phyloP scores from a whole-genome alignment of 805 yeast genomes.

The Kuraishia ogatae region DNA sequence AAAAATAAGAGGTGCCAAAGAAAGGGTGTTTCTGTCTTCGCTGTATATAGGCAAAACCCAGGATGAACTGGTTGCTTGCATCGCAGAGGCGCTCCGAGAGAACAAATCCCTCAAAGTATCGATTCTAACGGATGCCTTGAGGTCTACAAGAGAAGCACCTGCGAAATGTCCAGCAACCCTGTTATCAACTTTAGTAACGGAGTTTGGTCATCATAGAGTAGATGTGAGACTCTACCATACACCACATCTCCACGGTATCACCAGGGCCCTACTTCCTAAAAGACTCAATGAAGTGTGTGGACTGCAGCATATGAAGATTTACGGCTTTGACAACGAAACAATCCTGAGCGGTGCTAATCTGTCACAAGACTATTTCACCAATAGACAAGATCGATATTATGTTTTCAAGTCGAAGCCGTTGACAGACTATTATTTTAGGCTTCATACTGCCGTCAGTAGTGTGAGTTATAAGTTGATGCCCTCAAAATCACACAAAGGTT shows the following conservation, averaged over 20 bases:
- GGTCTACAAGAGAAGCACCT: slow-evolving; percentile 94
- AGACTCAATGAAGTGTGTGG: slow-evolving; percentile 85
- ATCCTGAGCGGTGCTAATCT: slow-evolving; percentile 87
- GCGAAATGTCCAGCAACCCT: slow-evolving; percentile 67
- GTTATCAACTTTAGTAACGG: slow-evolving; percentile 54
- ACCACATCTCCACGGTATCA: slow-evolving; percentile 69
- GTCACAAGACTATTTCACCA: slow-evolving; percentile 85
- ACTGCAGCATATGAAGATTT: slow-evolving; percentile 93
- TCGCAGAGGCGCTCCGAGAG: slow-evolving; percentile 47
- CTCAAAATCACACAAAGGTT: slow-evolving; percentile 35
- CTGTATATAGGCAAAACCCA: slow-evolving; percentile 82
- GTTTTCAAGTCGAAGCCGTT: slow-evolving; percentile 49
- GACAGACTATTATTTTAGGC: slow-evolving; percentile 64
- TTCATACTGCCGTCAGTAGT: slow-evolving; percentile 60
- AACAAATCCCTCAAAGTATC: slow-evolving; percentile 61
- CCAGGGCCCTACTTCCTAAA: slow-evolving; percentile 59
- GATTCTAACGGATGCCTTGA: slow-evolving; percentile 74
- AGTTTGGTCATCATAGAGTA: slow-evolving; percentile 58
- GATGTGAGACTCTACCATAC: slow-evolving; percentile 84
- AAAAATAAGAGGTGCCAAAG: slow-evolving; percentile 54
- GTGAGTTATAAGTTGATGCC: slow-evolving; percentile 61
- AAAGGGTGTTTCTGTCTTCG: slow-evolving; percentile 72
- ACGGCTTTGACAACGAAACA: slow-evolving; percentile 89
- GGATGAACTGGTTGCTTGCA: slow-evolving; percentile 57
- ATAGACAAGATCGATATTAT: slow-evolving; percentile 91